These are phyloP conservation scores for Daucus carota DNA, from an alignment of 129 eudicot species.

Conservation along the genomic window DNA sequence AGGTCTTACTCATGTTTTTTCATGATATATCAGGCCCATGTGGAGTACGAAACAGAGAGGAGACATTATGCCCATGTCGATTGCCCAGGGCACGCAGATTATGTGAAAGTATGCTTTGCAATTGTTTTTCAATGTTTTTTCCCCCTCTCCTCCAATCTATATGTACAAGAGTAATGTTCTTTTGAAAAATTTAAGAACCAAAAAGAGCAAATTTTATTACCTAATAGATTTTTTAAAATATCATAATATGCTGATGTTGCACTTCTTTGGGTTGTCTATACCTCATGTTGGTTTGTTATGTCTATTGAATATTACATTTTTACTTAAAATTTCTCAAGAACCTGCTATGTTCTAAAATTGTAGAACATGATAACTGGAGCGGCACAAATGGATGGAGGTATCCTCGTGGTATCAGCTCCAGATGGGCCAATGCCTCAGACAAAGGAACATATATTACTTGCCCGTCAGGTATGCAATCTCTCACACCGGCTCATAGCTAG, in stretches of 20 bases:
- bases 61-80: conserved; percentile 20
- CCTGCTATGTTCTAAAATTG: conserved; percentile 6
- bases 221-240: neutral
- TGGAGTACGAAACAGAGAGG: conserved; percentile 19
- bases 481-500: neutral
- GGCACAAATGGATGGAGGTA: conserved; percentile 27
- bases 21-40: conserved; percentile 15
- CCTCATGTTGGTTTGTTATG: neutral
- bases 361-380: conserved; percentile 29
- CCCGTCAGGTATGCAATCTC: conserved; percentile 14
- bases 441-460: conserved; percentile 22
- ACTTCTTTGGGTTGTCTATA: neutral
- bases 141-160: too few relatives aligned
- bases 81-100: conserved; percentile 22
- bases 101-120: conserved; percentile 11
- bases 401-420: conserved; percentile 24
- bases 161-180: too few relatives aligned
- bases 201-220: neutral
- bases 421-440: conserved; percentile 30
- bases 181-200: neutral
- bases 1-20: neutral
- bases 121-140: neutral
- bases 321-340: neutral
- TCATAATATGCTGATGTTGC: neutral
- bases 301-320: neutral